Evolutionary conservation across 805 yeast species (phyloP).

Genomic region (Yarrowia yakushimensis): DNA sequence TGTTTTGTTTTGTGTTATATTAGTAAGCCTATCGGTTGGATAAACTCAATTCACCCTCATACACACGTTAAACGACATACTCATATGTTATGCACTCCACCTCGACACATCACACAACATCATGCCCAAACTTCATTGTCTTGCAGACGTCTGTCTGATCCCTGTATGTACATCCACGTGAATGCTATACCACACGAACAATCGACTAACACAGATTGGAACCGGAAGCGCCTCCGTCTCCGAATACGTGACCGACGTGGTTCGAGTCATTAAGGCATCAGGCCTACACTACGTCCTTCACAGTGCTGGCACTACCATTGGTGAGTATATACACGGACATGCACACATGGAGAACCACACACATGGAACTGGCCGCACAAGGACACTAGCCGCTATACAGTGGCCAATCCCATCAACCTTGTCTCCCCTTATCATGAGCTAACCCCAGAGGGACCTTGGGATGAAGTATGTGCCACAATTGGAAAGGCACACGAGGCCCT

Average conservation of each 20-base stretch:
- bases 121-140: slow-evolving; percentile 50
- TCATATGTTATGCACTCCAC: slow-evolving; percentile 1
- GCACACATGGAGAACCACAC: not conserved
- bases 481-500: slow-evolving; percentile 73
- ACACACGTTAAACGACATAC: not conserved
- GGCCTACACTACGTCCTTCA: slow-evolving; percentile 68
- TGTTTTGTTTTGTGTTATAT: not conserved
- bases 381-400: not conserved
- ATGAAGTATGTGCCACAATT: slow-evolving; percentile 72
- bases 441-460: slow-evolving; percentile 76
- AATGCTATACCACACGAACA: no score
- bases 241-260: slow-evolving; percentile 71
- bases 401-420: not conserved
- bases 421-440: not conserved
- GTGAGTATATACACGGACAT: not conserved
- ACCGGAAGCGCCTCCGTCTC: slow-evolving; percentile 76
- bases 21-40: not conserved
- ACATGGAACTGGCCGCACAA: not conserved
- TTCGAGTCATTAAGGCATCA: slow-evolving; percentile 57
- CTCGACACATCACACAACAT: not conserved
- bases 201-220: slow-evolving; percentile 53
- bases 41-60: not conserved
- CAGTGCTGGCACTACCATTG: slow-evolving; percentile 82
- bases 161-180: slow-evolving; percentile 59
- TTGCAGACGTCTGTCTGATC: slow-evolving; percentile 81